These are phyloP conservation scores for Truncatella angustata DNA, from an alignment of 2,329 filamentous ascomycete genomes.

Conservation along the genomic window DNA sequence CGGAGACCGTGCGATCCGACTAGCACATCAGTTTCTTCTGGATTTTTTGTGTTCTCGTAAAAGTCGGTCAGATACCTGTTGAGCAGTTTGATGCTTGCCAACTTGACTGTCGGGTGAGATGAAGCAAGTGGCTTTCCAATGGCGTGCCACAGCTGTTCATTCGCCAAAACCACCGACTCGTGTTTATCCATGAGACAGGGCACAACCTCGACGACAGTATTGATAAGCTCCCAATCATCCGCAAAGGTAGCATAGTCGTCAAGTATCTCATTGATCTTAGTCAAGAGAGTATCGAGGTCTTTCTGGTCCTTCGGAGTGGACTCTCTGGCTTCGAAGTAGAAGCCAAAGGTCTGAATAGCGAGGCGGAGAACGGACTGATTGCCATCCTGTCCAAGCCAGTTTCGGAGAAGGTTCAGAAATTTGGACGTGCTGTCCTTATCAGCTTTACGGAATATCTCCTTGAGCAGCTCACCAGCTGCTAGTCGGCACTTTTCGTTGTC, in stretches of 20 bases:
- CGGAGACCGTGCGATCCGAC: conserved; percentile 68
- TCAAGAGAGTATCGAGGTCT: conserved; percentile 64
- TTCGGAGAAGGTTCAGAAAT: conserved; percentile 68
- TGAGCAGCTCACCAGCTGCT: conserved; percentile 76
- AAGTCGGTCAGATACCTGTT: conserved; percentile 80
- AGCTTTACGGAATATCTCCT: conserved; percentile 75
- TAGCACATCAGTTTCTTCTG: conserved; percentile 58
- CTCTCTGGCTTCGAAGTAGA: conserved; percentile 74
- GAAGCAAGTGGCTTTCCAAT: conserved; percentile 70
- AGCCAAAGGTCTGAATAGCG: conserved; percentile 75
- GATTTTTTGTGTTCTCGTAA: conserved; percentile 58
- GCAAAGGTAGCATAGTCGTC: conserved; percentile 51
- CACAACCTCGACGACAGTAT: conserved; percentile 69
- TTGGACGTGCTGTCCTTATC: conserved; percentile 69
- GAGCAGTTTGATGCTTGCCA: conserved; percentile 71
- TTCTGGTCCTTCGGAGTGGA: conserved; percentile 59
- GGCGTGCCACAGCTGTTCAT: conserved; percentile 67
- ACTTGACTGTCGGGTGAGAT: conserved; percentile 71
- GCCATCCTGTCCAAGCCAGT: conserved; percentile 74
- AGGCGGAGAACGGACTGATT: conserved; percentile 70
- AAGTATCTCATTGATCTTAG: conserved; percentile 52
- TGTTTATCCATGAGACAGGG: conserved; percentile 66
- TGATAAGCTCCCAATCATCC: conserved; percentile 68
- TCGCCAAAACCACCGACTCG: conserved; percentile 62
- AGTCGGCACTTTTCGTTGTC: conserved; percentile 82